Evolutionary conservation across 306 rosid species (phyloP).

Genomic region (Castanospermum australe): DNA sequence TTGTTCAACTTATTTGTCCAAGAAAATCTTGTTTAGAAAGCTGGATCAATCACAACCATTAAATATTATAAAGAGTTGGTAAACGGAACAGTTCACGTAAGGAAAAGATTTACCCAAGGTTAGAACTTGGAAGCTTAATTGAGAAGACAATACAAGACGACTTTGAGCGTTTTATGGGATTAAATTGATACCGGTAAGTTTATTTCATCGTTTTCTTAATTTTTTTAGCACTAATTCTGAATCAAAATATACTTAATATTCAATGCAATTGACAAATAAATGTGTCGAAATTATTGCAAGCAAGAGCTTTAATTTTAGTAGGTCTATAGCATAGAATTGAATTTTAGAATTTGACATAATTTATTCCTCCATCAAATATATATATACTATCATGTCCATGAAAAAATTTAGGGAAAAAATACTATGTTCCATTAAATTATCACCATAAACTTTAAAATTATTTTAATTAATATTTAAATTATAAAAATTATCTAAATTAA

Average conservation of each 20-base stretch:
- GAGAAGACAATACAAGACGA: neutral
- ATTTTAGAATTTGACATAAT: neutral
- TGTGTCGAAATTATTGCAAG: neutral
- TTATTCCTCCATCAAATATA: no score
- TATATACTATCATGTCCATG: no score
- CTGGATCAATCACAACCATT: neutral
- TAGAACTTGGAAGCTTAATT: constrained; percentile 10
- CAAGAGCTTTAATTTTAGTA: neutral
- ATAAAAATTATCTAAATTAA: no score
- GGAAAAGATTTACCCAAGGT: neutral
- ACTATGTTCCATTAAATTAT: no score
- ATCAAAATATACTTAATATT: neutral
- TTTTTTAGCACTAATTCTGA: neutral
- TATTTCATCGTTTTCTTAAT: neutral
- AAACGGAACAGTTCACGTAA: neutral
- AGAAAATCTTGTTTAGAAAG: constrained; percentile 10
- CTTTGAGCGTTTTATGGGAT: no score
- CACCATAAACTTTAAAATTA: no score
- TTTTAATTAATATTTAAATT: no score
- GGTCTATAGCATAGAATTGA: neutral
- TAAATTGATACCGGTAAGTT: neutral
- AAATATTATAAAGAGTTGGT: constrained; percentile 27
- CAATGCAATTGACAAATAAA: neutral
- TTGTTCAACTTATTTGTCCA: constrained; percentile 30
- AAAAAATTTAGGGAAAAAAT: no score